Percentiles rank a stretch among this genome's conserved stretches.
phyloP scores from a whole-genome alignment of 306 rosid genomes.

The Hippophae tibetana region DNA sequence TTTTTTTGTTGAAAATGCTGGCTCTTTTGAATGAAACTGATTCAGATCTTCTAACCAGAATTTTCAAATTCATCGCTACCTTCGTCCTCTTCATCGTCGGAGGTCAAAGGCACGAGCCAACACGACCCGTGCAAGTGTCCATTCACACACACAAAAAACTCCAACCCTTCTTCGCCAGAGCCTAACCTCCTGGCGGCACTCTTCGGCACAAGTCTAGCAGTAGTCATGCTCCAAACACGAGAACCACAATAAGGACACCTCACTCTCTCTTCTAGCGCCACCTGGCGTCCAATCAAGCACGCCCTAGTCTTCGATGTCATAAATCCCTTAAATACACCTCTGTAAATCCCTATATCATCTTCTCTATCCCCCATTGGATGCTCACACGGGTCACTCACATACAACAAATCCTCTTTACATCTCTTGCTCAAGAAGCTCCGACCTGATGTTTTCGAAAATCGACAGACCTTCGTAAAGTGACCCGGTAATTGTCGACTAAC shows the following conservation, averaged over 20 bases:
- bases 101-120: constrained; percentile 47
- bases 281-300: constrained; percentile 33
- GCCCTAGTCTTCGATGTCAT: constrained; percentile 37
- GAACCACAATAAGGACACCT: constrained; percentile 53
- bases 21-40: too few relatives aligned
- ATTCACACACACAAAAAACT: constrained; percentile 50
- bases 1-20: too few relatives aligned
- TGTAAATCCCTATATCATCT: constrained; percentile 44
- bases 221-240: constrained; percentile 56
- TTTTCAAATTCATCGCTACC: neutral
- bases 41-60: neutral
- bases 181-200: constrained; percentile 64
- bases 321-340: constrained; percentile 54
- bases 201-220: constrained; percentile 45
- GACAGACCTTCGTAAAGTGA: constrained; percentile 32
- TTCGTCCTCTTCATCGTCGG: constrained; percentile 26
- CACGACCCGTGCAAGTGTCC: constrained; percentile 58
- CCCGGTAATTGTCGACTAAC: constrained; percentile 26
- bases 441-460: constrained; percentile 62
- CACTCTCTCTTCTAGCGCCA: constrained; percentile 30
- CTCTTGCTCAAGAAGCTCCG: constrained; percentile 37
- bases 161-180: constrained; percentile 41
- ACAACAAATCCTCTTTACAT: constrained; percentile 43
- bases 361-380: constrained; percentile 32
- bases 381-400: constrained; percentile 62